Evolutionary conservation across 2,329 filamentous ascomycete genomes (phyloP).

Genomic region (Fonsecaea pugnacius): DNA sequence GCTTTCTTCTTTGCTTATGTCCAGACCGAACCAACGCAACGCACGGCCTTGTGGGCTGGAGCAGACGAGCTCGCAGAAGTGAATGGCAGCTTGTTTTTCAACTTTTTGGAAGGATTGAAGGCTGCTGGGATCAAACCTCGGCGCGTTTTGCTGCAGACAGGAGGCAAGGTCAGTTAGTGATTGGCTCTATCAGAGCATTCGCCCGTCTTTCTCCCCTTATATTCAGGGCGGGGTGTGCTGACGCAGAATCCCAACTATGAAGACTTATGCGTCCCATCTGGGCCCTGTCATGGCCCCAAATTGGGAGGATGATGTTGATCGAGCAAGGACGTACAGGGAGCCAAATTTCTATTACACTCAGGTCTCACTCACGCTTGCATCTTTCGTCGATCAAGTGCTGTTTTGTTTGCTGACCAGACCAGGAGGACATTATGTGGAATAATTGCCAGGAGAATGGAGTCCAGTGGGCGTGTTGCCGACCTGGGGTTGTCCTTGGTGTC

Average conservation of each 20-base stretch:
- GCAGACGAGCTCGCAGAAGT: conserved; percentile 54
- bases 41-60: conserved; percentile 51
- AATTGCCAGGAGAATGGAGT: too few relatives aligned
- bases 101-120: conserved; percentile 53
- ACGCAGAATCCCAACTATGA: too few relatives aligned
- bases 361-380: too few relatives aligned
- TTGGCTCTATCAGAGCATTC: too few relatives aligned
- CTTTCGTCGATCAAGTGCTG: conserved; percentile 57
- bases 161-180: too few relatives aligned
- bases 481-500: too few relatives aligned
- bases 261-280: conserved; percentile 58
- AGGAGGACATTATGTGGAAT: too few relatives aligned
- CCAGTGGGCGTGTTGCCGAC: too few relatives aligned
- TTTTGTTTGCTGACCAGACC: conserved; percentile 51
- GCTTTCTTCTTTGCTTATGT: conserved; percentile 61
- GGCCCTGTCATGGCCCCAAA: conserved; percentile 50
- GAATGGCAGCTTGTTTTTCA: conserved; percentile 56
- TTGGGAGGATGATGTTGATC: conserved; percentile 53
- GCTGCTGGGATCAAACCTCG: conserved; percentile 49
- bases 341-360: conserved; percentile 60
- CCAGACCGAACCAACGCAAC: conserved; percentile 52
- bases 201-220: too few relatives aligned
- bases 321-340: conserved; percentile 42
- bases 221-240: too few relatives aligned
- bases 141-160: conserved; percentile 56